Evolutionary conservation across 1,139 yeast genomes (phyloP).

Genomic region (Pneumocystis jirovecii): DNA sequence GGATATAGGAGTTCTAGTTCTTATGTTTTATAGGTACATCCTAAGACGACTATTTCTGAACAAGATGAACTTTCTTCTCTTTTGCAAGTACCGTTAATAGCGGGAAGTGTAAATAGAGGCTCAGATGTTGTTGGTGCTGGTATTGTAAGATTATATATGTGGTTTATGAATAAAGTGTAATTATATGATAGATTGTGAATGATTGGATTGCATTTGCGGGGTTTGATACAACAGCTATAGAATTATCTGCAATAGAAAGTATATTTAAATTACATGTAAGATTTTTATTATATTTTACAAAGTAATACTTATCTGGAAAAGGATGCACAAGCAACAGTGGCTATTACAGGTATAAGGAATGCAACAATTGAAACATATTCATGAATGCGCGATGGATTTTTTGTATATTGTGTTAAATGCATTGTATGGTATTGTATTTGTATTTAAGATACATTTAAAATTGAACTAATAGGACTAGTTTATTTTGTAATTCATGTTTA

Average conservation of each 20-base stretch:
- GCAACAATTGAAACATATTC: conserved; percentile 75
- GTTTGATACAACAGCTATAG: conserved; percentile 96
- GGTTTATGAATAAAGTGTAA: conserved; percentile 47
- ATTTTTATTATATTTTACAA: conserved; percentile 19
- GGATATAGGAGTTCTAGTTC: not conserved
- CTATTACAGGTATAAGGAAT: conserved; percentile 72
- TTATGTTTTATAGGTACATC: conserved; percentile 35
- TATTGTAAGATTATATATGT: not conserved
- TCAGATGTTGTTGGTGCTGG: conserved; percentile 6
- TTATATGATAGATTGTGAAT: conserved; percentile 96
- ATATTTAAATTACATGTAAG: conserved; percentile 52
- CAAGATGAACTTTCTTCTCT: conserved; percentile 94
- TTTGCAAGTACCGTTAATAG: conserved; percentile 93
- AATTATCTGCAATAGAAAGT: conserved; percentile 87
- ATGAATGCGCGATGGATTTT: conserved; percentile 1
- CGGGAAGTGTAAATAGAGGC: conserved; percentile 98
- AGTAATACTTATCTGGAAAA: conserved; percentile 18
- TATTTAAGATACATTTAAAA: not conserved
- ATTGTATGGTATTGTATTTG: not conserved
- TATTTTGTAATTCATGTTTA: not conserved
- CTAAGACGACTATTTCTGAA: conserved; percentile 92
- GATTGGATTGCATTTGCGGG: conserved; percentile 98
- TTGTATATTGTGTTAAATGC: not conserved
- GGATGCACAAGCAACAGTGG: conserved; percentile 76
- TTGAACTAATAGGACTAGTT: not conserved